Percentiles rank a stretch among this genome's conserved stretches.
phyloP scores from a whole-genome alignment of 2,329 filamentous ascomycete genomes.

The Colletotrichum gloeosporioides region DNA sequence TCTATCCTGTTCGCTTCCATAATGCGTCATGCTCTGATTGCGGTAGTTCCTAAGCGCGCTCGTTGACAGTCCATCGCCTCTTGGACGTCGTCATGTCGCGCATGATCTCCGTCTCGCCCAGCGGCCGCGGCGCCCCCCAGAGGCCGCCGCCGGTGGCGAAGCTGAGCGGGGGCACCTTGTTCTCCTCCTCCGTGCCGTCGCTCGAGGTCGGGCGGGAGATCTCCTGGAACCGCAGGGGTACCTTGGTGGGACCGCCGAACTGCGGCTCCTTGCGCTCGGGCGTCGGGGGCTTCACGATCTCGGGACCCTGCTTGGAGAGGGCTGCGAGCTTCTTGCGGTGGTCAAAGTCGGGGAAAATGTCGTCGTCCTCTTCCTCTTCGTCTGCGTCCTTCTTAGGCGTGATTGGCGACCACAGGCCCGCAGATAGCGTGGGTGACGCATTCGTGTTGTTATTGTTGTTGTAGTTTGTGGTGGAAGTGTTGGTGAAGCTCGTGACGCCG shows the following conservation, averaged over 20 bases:
- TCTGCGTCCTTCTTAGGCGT: constrained; percentile 35
- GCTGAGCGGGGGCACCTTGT: constrained; percentile 40
- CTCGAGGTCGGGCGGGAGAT: constrained; percentile 22
- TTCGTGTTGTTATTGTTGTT: constrained; percentile 2
- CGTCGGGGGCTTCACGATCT: constrained; percentile 15
- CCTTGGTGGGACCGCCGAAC: constrained; percentile 3
- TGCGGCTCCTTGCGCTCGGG: constrained; percentile 26
- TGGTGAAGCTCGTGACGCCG: constrained; percentile 37
- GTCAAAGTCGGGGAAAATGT: constrained; percentile 59
- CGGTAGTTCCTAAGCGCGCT: constrained; percentile 33
- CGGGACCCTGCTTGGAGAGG: constrained; percentile 3
- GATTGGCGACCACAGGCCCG: constrained; percentile 54
- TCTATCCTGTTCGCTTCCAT: background rate
- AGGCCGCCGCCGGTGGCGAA: constrained; percentile 47
- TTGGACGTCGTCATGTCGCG: constrained; percentile 54
- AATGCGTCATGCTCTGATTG: background rate
- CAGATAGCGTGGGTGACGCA: constrained; percentile 45
- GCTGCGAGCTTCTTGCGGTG: constrained; percentile 35
- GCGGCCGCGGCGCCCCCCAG: constrained; percentile 49
- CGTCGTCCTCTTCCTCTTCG: constrained; percentile 56
- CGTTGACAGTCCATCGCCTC: constrained; percentile 62
- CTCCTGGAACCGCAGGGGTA: constrained; percentile 19
- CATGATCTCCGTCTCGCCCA: constrained; percentile 48
- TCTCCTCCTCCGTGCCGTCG: constrained; percentile 30
- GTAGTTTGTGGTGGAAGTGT: background rate